A percentile compares a stretch with the other conserved stretches of the same genome.
Evolutionary conservation across 208 protist genomes (phyloP).

Genomic region (Novymonas esmeraldas): DNA sequence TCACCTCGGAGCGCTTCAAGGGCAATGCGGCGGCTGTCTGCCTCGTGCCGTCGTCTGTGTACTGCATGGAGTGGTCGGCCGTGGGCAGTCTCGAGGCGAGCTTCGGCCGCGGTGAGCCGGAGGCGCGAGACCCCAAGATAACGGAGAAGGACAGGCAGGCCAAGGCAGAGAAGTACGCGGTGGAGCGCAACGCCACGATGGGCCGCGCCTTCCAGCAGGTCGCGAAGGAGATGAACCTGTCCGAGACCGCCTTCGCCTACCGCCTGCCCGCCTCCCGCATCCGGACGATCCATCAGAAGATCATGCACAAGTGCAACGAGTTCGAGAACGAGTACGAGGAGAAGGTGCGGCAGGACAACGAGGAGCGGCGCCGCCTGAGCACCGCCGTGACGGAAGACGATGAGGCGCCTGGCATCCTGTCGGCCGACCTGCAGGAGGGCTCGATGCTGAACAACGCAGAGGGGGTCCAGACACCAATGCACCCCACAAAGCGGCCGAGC

Average conservation of each 20-base stretch:
- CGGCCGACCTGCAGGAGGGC: conserved; percentile 2
- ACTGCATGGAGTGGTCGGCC: conserved; percentile 62
- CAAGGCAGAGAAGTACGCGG: conserved; percentile 46
- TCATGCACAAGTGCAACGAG: conserved; percentile 52
- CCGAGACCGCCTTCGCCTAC: conserved; percentile 75
- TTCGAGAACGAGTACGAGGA: conserved; percentile 68
- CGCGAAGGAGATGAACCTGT: conserved; percentile 63
- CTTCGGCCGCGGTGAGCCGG: conserved; percentile 57
- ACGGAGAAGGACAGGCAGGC: conserved; percentile 46
- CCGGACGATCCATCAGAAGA: conserved; percentile 47
- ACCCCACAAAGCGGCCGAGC: conserved; percentile 7
- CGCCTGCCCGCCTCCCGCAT: conserved; percentile 57
- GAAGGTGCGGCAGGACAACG: conserved; percentile 48
- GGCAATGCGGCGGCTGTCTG: conserved; percentile 76
- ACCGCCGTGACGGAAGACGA: conserved; percentile 32
- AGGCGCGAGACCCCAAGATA: conserved; percentile 29
- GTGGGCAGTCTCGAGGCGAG: conserved; percentile 58
- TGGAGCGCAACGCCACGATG: conserved; percentile 50
- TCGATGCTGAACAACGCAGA: background rate
- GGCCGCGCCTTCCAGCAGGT: conserved; percentile 55
- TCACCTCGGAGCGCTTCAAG: conserved; percentile 53
- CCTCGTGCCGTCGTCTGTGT: conserved; percentile 46
- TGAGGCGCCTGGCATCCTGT: conserved; percentile 12
- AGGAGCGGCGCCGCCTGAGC: conserved; percentile 25
- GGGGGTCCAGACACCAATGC: background rate